Conservation (phyloP, 768 basidiomycete species). For the Heimioporus sp. region DNA sequence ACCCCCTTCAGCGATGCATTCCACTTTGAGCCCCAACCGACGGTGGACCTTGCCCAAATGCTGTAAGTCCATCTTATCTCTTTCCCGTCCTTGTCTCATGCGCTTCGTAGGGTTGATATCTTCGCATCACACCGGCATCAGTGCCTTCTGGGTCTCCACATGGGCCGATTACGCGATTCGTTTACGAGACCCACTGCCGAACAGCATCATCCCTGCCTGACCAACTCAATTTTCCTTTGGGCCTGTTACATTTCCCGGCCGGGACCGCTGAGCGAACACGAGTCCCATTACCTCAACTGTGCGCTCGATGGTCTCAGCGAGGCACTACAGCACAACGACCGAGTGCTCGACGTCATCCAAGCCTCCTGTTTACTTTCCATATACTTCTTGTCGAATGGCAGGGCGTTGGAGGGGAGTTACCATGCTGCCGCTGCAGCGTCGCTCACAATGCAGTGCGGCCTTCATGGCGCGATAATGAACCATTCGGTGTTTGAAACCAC, state of each 20-base stretch:
- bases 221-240: slow-evolving; percentile 83
- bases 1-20: slow-evolving; percentile 51
- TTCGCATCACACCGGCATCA: slow-evolving; percentile 76
- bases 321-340: slow-evolving; percentile 54
- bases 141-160: slow-evolving; percentile 68
- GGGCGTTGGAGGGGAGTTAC: slow-evolving; percentile 75
- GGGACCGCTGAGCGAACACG: slow-evolving; percentile 65
- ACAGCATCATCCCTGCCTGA: slow-evolving; percentile 71
- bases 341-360: slow-evolving; percentile 68
- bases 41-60: slow-evolving; percentile 62
- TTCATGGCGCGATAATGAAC: slow-evolving; percentile 46
- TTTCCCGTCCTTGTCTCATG: slow-evolving; percentile 4
- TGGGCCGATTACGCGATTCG: slow-evolving; percentile 62
- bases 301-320: slow-evolving; percentile 62
- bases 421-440: slow-evolving; percentile 74
- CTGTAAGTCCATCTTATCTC: slow-evolving; percentile 44
- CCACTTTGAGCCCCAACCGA: slow-evolving; percentile 45
- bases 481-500: slow-evolving; percentile 35
- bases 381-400: slow-evolving; percentile 76
- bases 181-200: slow-evolving; percentile 51
- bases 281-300: slow-evolving; percentile 66
- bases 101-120: slow-evolving; percentile 58
- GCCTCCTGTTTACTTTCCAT: slow-evolving; percentile 72
- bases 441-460: slow-evolving; percentile 69
- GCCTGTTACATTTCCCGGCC: slow-evolving; percentile 78